phyloP scores from a whole-genome alignment of 139 green algal species.

The Yamagishiella unicocca region DNA sequence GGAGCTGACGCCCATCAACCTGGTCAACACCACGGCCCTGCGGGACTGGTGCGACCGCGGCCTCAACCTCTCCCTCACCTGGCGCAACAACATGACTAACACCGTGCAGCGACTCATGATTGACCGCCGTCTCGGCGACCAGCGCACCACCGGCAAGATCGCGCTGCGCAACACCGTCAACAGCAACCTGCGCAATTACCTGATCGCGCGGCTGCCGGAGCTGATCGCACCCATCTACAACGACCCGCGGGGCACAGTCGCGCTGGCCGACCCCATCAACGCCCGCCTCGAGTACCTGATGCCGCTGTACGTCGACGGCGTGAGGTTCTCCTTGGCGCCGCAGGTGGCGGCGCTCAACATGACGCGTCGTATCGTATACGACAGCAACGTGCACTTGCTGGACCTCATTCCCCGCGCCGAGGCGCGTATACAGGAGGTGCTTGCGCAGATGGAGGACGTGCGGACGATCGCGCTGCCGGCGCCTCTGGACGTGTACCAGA shows the following conservation, averaged over 20 bases:
- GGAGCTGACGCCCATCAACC: background rate
- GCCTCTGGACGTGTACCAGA: background rate
- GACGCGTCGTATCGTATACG: conserved; percentile 43
- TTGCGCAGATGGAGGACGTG: conserved; percentile 12
- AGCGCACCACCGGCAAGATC: conserved; percentile 63
- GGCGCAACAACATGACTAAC: conserved; percentile 32
- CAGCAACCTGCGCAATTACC: conserved; percentile 39
- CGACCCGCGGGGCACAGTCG: conserved; percentile 41
- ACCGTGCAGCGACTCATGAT: conserved; percentile 52
- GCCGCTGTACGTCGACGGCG: conserved; percentile 53
- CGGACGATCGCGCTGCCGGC: background rate
- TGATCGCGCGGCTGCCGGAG: conserved; percentile 54
- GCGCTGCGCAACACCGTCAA: conserved; percentile 40
- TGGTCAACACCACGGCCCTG: conserved; percentile 1
- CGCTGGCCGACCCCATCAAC: conserved; percentile 6
- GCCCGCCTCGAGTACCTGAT: conserved; percentile 39
- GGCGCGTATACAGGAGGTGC: conserved; percentile 57
- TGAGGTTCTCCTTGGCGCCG: background rate
- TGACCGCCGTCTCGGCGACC: conserved; percentile 60
- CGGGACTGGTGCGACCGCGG: conserved; percentile 23
- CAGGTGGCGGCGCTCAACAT: conserved; percentile 45
- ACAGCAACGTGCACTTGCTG: conserved; percentile 37
- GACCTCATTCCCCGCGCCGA: conserved; percentile 23
- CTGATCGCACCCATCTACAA: conserved; percentile 57
- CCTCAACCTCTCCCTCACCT: conserved; percentile 11